phyloP scores from a whole-genome alignment of 202 grass and related monocot genomes.

The Cymbopogon flexuosus region DNA sequence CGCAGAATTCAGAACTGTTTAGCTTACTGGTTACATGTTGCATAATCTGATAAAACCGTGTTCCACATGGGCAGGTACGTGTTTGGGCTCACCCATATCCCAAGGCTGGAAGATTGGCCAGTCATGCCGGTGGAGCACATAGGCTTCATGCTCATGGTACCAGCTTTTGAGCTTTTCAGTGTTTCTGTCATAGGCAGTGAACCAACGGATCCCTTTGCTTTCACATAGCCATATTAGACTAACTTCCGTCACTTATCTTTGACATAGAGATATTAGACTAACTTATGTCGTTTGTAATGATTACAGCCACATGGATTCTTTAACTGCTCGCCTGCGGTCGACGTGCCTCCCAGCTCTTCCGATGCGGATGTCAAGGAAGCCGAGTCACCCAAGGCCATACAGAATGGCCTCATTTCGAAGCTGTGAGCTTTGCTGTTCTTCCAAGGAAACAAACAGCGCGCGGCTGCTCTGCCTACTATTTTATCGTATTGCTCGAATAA shows the following conservation, averaged over 20 bases:
- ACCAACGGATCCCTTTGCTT: neutral
- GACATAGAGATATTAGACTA: too few relatives aligned
- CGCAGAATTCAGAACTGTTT: neutral
- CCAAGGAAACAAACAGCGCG: neutral
- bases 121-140: constrained; percentile 96
- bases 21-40: neutral
- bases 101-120: constrained; percentile 94
- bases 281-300: neutral
- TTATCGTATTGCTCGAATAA: constrained; percentile 7
- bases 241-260: neutral
- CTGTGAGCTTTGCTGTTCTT: constrained; percentile 41
- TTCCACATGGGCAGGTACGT: constrained; percentile 57
- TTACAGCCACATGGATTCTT: constrained; percentile 96
- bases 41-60: neutral
- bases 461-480: neutral
- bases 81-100: constrained; percentile 93
- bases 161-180: neutral
- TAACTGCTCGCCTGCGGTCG: constrained; percentile 91
- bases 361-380: constrained; percentile 72
- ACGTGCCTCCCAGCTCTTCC: constrained; percentile 63
- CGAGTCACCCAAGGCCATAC: constrained; percentile 62
- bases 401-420: constrained; percentile 67
- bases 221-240: neutral
- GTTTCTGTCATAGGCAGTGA: neutral
- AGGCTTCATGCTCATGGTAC: constrained; percentile 99